These are phyloP conservation scores for Capronia coronata DNA, from an alignment of 2,329 filamentous ascomycete species.

Conservation along the genomic window DNA sequence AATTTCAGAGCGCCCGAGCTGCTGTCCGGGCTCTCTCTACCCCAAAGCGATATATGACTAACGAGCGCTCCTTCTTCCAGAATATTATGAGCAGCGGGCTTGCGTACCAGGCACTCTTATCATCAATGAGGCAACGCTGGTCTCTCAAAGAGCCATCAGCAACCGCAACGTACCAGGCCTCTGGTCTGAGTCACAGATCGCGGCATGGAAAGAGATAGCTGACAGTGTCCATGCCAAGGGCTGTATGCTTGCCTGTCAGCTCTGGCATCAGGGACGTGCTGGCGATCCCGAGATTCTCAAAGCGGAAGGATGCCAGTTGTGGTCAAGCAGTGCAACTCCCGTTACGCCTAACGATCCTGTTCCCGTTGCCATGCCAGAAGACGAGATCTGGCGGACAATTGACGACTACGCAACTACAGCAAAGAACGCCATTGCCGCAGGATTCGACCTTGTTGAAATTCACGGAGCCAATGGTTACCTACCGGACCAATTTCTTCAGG, in stretches of 20 bases:
- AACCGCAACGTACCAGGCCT: slow-evolving; percentile 15
- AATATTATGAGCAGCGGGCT: slow-evolving; percentile 38
- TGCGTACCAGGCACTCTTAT: slow-evolving; percentile 35
- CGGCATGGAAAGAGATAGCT: slow-evolving; percentile 47
- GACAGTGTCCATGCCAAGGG: slow-evolving; percentile 47
- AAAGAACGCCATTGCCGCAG: slow-evolving; percentile 46
- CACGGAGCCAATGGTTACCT: slow-evolving; percentile 47
- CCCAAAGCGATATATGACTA: too few species aligned
- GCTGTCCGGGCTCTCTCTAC: too few species aligned
- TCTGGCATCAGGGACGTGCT: slow-evolving; percentile 44
- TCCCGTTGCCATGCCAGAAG: slow-evolving; percentile 41
- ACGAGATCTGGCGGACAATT: slow-evolving; percentile 39
- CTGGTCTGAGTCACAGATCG: slow-evolving; percentile 35
- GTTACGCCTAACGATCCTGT: too few species aligned
- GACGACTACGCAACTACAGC: slow-evolving; percentile 42
- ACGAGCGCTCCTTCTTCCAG: too few species aligned
- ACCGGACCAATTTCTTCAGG: slow-evolving; percentile 48
- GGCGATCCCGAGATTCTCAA: slow-evolving; percentile 33
- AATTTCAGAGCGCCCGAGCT: too few species aligned
- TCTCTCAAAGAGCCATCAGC: slow-evolving; percentile 4
- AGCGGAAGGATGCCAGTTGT: not conserved
- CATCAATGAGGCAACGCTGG: slow-evolving; percentile 29
- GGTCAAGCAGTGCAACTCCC: slow-evolving; percentile 13
- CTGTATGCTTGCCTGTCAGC: slow-evolving; percentile 39
- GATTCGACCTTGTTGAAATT: slow-evolving; percentile 30